These are phyloP conservation scores for Suillus bovinus DNA, from an alignment of 768 basidiomycete genomes.

Conservation along the genomic window DNA sequence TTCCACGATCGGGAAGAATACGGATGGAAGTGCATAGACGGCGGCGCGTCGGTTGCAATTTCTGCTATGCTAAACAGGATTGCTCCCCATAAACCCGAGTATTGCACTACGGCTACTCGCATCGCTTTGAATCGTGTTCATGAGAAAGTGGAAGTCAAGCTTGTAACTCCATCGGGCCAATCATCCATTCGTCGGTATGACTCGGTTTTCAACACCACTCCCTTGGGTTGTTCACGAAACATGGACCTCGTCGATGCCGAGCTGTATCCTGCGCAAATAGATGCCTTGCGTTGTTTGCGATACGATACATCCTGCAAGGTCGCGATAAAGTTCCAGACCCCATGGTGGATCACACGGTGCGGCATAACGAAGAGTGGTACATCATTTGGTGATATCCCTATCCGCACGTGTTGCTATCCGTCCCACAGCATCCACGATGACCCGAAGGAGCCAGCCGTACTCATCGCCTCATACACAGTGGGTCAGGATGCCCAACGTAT, in stretches of 20 bases:
- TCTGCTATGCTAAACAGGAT: conserved; percentile 5
- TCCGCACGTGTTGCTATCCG: not conserved
- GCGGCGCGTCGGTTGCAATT: not conserved
- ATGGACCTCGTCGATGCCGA: not conserved
- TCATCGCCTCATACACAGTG: not conserved
- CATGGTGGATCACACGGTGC: conserved; percentile 2
- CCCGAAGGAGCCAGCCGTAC: not conserved
- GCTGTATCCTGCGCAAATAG: not conserved
- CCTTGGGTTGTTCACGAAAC: not conserved
- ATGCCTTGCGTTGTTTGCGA: conserved; percentile 1
- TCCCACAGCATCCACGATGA: not conserved
- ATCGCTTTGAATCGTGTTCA: not conserved
- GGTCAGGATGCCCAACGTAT: conserved; percentile 4
- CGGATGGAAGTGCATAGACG: not conserved
- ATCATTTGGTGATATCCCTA: not conserved
- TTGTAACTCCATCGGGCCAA: too few species aligned
- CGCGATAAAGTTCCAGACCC: conserved; percentile 1
- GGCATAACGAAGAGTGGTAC: not conserved
- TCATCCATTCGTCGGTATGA: not conserved
- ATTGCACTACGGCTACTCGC: not conserved
- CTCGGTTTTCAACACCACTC: conserved; percentile 1
- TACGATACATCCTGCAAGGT: not conserved
- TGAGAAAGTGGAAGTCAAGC: not conserved
- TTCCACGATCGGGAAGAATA: not conserved
- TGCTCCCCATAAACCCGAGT: not conserved